phyloP scores from a whole-genome alignment of 306 rosid species.

The Glycine latifolia region DNA sequence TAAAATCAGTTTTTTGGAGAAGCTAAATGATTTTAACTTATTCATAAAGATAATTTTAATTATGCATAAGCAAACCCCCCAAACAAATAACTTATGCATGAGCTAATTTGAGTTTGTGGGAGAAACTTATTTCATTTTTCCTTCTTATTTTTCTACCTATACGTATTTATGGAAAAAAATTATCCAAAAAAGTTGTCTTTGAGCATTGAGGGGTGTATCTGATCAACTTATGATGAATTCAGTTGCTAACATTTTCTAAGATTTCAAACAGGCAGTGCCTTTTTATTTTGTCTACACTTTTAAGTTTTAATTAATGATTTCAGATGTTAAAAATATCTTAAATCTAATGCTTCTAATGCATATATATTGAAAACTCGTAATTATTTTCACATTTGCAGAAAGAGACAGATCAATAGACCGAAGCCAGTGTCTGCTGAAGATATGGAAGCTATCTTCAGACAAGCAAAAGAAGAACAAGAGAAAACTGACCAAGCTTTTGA shows the following conservation, averaged over 20 bases:
- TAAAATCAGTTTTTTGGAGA: no score
- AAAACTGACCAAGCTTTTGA: slow-evolving; percentile 69
- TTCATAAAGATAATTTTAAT: no score
- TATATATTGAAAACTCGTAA: slow-evolving; percentile 27
- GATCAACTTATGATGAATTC: slow-evolving; percentile 20
- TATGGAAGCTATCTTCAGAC: slow-evolving; percentile 75
- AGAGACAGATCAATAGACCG: slow-evolving; percentile 83
- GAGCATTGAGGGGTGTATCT: neutral
- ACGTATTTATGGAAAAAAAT: no score
- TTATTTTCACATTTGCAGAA: slow-evolving; percentile 56
- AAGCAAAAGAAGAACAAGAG: slow-evolving; percentile 83
- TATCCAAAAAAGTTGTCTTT: neutral
- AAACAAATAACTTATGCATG: no score
- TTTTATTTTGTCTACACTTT: slow-evolving; percentile 7
- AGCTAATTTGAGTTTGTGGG: no score
- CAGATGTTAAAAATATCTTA: slow-evolving; percentile 20
- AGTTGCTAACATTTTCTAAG: slow-evolving; percentile 8
- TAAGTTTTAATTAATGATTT: slow-evolving; percentile 14
- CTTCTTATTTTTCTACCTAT: no score
- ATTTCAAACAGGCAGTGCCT: neutral
- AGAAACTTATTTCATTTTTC: no score
- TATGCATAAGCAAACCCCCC: no score
- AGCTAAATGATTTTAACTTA: no score
- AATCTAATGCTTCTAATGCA: neutral
- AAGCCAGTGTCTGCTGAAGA: slow-evolving; percentile 72